Base-by-base conservation (phyloP, 2,329 filamentous ascomycete genomes). In the Fusarium denticulatum region DNA sequence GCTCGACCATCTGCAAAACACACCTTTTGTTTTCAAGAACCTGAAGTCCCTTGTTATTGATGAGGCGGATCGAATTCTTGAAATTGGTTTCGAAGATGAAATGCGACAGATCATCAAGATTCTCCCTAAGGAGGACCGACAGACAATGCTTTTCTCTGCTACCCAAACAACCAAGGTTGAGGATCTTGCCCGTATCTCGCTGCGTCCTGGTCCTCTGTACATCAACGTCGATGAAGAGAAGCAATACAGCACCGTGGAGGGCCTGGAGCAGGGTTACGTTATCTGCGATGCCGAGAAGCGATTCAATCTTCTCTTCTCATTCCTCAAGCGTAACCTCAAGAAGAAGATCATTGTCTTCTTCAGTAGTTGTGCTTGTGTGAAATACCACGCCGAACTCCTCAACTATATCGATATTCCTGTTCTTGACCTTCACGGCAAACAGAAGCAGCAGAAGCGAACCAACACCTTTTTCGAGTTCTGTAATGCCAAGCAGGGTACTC, bases 331-430 rank as follows among this genome's bases (percentile, higher is more conserved):
- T 76, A 84, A 97, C 84, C 87, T 93, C 62, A 96, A 95, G 88
- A 98, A 98, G 83, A 98, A 98, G 88, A 93, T 97, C 72, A 97
- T 98, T 80, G 95, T 98, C 69, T 98, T 98, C 87, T 95, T 98
- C 84, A 94, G 92, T 76, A 95, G 92, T 79, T 97, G 95, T 82
- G 94, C 94, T 79, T 97, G 93, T 75, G 96, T 98, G 79, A 97
- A 97, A 82, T 99, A 98, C 84, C 95, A 97, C 83, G 91, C 94
- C 32, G 95, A 98, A 82, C 90, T 99, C 34, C 90, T 99, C 76
- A 98, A 98, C 86, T 98, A 97, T 85, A 98, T 98, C 79, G 96
- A 98, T 82, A 88, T 98, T 45, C 95, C 93, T 10, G 94, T 97
- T 6, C 88, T 97, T 47, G 93, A 94, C 76, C 87, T 97, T 13